Evolutionary conservation across 371 early-diverging fungal genomes (phyloP), one percentile per base, ranked within the genome.

Genomic region (Rhizomucor miehei): DNA sequence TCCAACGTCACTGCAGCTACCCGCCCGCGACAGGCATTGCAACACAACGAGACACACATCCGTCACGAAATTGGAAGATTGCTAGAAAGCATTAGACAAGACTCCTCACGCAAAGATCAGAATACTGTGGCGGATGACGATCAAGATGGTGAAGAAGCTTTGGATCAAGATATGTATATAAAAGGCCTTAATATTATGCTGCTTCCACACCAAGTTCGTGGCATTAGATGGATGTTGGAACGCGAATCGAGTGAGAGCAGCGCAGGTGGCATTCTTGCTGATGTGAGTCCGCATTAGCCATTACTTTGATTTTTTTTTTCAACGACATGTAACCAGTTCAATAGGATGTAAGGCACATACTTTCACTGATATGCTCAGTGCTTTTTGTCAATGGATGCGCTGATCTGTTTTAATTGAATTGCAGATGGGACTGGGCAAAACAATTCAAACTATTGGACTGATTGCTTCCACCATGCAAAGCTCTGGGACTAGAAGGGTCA

Each of bases 341-440:
- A 29, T 60, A 65, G 67, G 65, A 65, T 59, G 67, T 65, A 65
- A 57, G 59, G 34, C 37, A 23, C 9, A 20, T 17, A n/a, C n/a
- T n/a, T 29, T 29, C 8, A 29, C 29, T 29, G 29, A 29, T 29
- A 29, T 8, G 8, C 3, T 29, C 3, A 29, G 5, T 29, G 29
- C 8, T 3, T 29, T 29, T 29, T 29, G 3, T 8, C 29, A 29
- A 29, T 29, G 29, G 8, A 29, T n/a, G n/a, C n/a, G n/a, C n/a
- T n/a, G n/a, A n/a, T n/a, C n/a, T n/a, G n/a, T n/a, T n/a, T n/a
- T n/a, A n/a, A n/a, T n/a, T n/a, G n/a, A n/a, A n/a, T n/a, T n/a
- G n/a, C 40, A 80, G 56, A 88, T 92, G 93, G 95, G 95, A 0
- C 67, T 97, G 43, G 95, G 95, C 21, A 94, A 97, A 69, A 95